A percentile compares a stretch with the other conserved stretches of the same genome.
Evolutionary conservation across 2,329 filamentous ascomycete species (phyloP).

Genomic region (Gnomoniopsis sp.): DNA sequence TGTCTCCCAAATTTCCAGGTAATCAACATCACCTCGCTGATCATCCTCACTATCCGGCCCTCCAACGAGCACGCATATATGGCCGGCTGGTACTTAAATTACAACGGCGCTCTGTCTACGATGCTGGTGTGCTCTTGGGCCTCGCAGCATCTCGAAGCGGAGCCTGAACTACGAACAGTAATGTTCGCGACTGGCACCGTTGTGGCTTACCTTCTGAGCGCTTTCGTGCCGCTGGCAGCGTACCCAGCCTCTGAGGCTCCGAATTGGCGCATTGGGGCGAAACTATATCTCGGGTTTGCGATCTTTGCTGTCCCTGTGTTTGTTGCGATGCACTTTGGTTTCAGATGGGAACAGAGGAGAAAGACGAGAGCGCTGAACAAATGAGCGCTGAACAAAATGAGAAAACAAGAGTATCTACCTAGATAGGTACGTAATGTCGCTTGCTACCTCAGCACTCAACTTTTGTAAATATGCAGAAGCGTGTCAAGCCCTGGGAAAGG

Average conservation of each 20-base stretch:
- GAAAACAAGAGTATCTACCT: too few relatives aligned
- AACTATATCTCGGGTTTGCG: constrained; percentile 4
- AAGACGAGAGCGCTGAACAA: not conserved
- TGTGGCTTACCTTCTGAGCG: constrained; percentile 6
- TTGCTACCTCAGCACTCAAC: too few relatives aligned
- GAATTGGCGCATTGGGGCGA: constrained; percentile 6
- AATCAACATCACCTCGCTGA: constrained; percentile 5
- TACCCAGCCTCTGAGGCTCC: constrained; percentile 5
- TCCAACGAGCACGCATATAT: not conserved
- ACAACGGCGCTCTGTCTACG: constrained; percentile 6
- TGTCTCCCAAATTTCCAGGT: not conserved
- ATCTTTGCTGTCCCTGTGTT: not conserved
- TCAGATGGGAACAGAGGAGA: not conserved
- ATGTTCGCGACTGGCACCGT: constrained; percentile 10
- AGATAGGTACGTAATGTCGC: too few relatives aligned
- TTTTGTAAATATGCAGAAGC: too few relatives aligned
- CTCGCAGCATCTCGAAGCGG: constrained; percentile 2
- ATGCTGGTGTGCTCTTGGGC: constrained; percentile 10
- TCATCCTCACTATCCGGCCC: constrained; percentile 5
- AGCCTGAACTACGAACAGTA: constrained; percentile 9
- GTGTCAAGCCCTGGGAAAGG: too few relatives aligned
- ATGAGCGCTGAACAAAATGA: not conserved
- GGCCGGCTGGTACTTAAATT: constrained; percentile 9
- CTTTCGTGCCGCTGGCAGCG: constrained; percentile 9
- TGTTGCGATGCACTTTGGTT: constrained; percentile 1